Conservation (phyloP, 352 stramenopile genomes). For the Phytophthora sp. region DNA sequence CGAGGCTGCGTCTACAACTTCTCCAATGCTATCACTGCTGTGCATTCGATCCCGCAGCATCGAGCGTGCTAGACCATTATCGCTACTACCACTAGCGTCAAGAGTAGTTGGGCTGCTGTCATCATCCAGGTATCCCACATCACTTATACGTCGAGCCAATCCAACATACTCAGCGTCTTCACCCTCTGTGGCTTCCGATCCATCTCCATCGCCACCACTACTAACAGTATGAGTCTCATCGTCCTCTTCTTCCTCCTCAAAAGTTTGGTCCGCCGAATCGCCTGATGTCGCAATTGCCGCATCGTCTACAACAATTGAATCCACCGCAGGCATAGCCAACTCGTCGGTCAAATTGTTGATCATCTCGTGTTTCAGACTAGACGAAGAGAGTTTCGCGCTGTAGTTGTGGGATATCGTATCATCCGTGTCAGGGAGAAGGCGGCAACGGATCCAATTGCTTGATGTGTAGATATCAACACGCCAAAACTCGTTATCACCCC, state of each 20-base stretch:
- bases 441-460: conserved; percentile 87
- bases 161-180: conserved; percentile 39
- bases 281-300: conserved; percentile 20
- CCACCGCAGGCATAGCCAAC: conserved; percentile 36
- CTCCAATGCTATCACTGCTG: conserved; percentile 42
- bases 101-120: conserved; percentile 22
- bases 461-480: conserved; percentile 86
- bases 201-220: conserved; percentile 41
- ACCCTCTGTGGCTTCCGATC: conserved; percentile 23
- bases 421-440: conserved; percentile 80
- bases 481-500: conserved; percentile 78
- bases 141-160: conserved; percentile 37
- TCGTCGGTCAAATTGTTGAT: conserved; percentile 41
- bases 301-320: conserved; percentile 47
- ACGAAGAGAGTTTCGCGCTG: conserved; percentile 23
- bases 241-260: conserved; percentile 62
- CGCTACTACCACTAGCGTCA: conserved; percentile 19
- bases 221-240: conserved; percentile 31
- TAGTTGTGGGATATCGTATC: conserved; percentile 66
- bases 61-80: conserved; percentile 15
- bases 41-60: conserved; percentile 46
- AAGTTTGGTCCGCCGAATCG: conserved; percentile 27
- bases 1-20: conserved; percentile 36
- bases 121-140: conserved; percentile 46
- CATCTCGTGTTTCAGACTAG: conserved; percentile 44